phyloP scores from a whole-genome alignment of 2,329 filamentous ascomycete genomes.

The Parafenestella ontariensis region DNA sequence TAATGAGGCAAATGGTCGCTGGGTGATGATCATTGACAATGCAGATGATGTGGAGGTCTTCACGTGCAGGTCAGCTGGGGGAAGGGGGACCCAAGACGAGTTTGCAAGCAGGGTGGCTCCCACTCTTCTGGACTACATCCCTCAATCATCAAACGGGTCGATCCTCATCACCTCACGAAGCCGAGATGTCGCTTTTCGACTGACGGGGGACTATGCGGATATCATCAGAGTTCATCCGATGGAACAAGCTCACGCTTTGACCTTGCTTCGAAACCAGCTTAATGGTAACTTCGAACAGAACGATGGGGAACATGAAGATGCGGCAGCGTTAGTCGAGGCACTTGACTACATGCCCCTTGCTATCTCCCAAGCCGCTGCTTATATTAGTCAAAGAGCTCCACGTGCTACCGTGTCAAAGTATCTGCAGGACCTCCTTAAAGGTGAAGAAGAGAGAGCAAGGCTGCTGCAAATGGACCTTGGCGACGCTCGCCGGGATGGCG shows the following conservation, averaged over 20 bases:
- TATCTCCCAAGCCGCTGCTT: constrained; percentile 23
- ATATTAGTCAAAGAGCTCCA: constrained; percentile 24
- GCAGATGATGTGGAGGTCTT: constrained; percentile 22
- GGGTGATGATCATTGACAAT: constrained; percentile 31
- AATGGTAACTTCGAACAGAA: neutral
- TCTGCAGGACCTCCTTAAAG: constrained; percentile 27
- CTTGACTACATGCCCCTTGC: constrained; percentile 23
- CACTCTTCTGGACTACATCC: constrained; percentile 12
- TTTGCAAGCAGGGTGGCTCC: neutral
- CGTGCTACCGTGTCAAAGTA: constrained; percentile 36
- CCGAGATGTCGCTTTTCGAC: neutral
- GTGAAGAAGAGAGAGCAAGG: constrained; percentile 1
- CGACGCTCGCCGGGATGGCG: constrained; percentile 11
- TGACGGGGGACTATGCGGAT: constrained; percentile 2
- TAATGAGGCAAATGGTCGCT: constrained; percentile 16
- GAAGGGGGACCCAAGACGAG: neutral
- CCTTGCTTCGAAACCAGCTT: constrained; percentile 7
- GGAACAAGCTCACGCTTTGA: constrained; percentile 4
- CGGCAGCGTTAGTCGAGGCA: constrained; percentile 2
- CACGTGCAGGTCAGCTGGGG: too few species aligned
- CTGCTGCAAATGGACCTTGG: constrained; percentile 9
- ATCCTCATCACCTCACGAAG: constrained; percentile 5
- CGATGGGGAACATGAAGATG: neutral
- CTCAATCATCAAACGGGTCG: constrained; percentile 11
- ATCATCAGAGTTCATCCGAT: constrained; percentile 5